Conservation (phyloP, 192 early-diverging fungal genomes). For the Phycomyces blakesleeanus region DNA sequence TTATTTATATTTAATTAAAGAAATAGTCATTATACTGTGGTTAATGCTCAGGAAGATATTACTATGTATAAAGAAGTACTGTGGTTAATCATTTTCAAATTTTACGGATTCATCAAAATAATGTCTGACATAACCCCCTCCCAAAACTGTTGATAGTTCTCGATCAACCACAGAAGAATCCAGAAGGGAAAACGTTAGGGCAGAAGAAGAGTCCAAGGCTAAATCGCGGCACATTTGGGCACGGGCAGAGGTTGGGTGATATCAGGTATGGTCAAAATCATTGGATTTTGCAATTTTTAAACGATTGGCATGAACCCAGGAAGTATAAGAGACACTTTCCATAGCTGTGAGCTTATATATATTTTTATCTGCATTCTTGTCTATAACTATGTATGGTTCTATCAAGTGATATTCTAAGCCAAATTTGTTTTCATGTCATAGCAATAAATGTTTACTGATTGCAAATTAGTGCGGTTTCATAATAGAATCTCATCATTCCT, state of each 20-base stretch:
- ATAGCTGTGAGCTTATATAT: neutral
- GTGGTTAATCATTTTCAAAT: too few relatives aligned
- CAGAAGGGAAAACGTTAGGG: too few relatives aligned
- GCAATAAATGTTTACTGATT: neutral
- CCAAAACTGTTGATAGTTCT: too few relatives aligned
- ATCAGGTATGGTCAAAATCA: neutral
- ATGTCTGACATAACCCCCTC: too few relatives aligned
- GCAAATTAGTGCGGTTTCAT: neutral
- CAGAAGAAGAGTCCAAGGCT: too few relatives aligned
- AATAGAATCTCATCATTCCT: constrained; percentile 2
- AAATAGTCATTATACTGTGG: too few relatives aligned
- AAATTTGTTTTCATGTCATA: neutral
- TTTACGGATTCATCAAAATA: too few relatives aligned
- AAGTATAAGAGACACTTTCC: neutral
- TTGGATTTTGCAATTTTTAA: neutral
- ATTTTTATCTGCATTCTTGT: neutral
- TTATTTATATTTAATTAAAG: too few relatives aligned
- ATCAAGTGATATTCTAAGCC: constrained; percentile 11
- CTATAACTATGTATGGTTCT: neutral
- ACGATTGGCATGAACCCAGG: constrained; percentile 8
- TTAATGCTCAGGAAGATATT: too few relatives aligned
- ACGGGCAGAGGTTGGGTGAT: neutral
- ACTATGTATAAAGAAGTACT: too few relatives aligned
- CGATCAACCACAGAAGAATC: too few relatives aligned
- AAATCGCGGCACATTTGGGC: neutral